A percentile compares a stretch with the other conserved stretches of the same genome.
Evolutionary conservation across 345 rosid species (phyloP).

Genomic region (Lepidium aucheri): DNA sequence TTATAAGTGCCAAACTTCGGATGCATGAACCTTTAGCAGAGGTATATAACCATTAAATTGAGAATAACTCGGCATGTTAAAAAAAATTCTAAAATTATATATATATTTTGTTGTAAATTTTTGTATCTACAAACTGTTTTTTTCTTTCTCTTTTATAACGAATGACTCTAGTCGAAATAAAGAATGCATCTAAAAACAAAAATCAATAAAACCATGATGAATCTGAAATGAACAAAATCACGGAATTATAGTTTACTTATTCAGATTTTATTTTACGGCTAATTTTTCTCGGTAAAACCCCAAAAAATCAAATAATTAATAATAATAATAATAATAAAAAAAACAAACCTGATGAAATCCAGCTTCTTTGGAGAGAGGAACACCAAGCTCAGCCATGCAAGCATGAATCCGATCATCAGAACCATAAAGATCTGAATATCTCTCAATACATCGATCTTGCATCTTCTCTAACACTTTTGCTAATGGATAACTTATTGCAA

Average conservation of each 20-base stretch:
- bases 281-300: constrained; percentile 19
- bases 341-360: constrained; percentile 81
- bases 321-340: not conserved
- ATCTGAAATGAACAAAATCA: no score
- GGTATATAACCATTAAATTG: no score
- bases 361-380: constrained; percentile 57
- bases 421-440: constrained; percentile 55
- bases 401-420: constrained; percentile 77
- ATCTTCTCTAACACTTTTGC: constrained; percentile 43
- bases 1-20: no score
- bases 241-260: not conserved
- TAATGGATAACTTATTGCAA: constrained; percentile 65
- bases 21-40: no score
- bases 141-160: no score
- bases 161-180: no score
- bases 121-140: no score
- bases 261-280: not conserved
- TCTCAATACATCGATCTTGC: constrained; percentile 55
- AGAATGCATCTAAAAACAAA: no score
- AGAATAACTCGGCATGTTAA: no score
- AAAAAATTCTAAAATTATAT: no score
- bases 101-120: no score
- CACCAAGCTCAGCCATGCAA: constrained; percentile 83
- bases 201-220: no score
- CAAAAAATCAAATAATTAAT: not conserved